These are phyloP conservation scores for Thraustotheca clavata DNA, from an alignment of 352 stramenopile species.

Conservation along the genomic window DNA sequence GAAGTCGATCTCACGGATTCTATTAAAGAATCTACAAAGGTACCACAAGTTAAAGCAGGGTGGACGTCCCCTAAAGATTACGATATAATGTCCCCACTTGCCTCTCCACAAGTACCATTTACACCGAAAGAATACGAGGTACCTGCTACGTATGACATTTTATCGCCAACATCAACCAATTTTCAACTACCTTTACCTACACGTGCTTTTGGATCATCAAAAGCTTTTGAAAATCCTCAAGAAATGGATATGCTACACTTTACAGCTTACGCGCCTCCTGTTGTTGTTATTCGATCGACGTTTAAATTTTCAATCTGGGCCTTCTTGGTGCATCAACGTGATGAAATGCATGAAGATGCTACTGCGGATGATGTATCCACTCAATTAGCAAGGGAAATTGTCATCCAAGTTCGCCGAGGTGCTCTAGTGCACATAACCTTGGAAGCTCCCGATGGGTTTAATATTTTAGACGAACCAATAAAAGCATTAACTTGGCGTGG, in stretches of 20 bases:
- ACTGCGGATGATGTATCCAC: constrained; percentile 30
- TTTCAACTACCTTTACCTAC: not conserved
- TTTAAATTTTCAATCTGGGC: constrained; percentile 72
- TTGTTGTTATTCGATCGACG: constrained; percentile 40
- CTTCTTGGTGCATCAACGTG: constrained; percentile 56
- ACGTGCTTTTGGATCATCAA: not conserved
- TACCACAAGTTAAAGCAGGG: not conserved
- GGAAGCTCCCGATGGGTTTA: constrained; percentile 48
- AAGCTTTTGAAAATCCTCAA: not conserved
- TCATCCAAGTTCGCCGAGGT: constrained; percentile 56
- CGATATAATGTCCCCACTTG: too few relatives aligned
- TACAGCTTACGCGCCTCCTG: constrained; percentile 58
- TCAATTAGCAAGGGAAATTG: constrained; percentile 50
- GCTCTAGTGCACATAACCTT: constrained; percentile 70
- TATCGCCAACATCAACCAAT: not conserved
- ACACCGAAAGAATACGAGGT: not conserved
- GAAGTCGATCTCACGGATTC: too few relatives aligned
- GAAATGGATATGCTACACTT: constrained; percentile 61
- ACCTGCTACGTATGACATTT: not conserved
- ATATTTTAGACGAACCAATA: constrained; percentile 48
- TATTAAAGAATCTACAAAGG: too few relatives aligned
- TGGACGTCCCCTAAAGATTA: not conserved
- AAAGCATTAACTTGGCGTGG: constrained; percentile 66
- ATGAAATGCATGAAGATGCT: constrained; percentile 55
- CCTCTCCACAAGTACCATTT: too few relatives aligned